Percentiles rank a stretch among this genome's conserved stretches.
Conservation (phyloP, 2,329 filamentous ascomycete species). For the Ophiosphaerella korrae region DNA sequence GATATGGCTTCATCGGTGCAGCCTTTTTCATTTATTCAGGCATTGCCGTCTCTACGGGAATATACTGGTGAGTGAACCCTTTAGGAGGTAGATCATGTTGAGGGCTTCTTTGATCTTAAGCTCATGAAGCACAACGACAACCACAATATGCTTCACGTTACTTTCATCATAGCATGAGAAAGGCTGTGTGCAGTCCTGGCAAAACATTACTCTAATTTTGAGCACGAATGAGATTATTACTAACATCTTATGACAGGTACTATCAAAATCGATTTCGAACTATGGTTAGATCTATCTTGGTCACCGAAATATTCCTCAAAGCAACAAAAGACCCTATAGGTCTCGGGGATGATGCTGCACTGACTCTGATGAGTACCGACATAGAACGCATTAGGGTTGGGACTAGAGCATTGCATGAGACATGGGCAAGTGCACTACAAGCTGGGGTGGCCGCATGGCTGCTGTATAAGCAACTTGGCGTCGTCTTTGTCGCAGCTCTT, state of each 20-base stretch:
- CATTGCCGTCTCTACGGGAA: conserved; percentile 7
- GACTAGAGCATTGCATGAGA: conserved; percentile 24
- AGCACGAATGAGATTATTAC: too few species aligned
- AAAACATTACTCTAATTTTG: too few species aligned
- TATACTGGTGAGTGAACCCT: background rate
- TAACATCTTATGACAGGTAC: conserved; percentile 6
- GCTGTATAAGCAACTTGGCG: conserved; percentile 24
- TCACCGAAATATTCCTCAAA: conserved; percentile 13
- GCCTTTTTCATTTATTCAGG: conserved; percentile 12
- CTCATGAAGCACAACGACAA: too few species aligned
- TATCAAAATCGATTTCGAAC: conserved; percentile 11
- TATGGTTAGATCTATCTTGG: conserved; percentile 12
- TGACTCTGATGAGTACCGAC: conserved; percentile 36
- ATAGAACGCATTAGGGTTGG: conserved; percentile 24
- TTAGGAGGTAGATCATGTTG: too few species aligned
- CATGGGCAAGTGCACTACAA: conserved; percentile 23
- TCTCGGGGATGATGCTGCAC: conserved; percentile 4
- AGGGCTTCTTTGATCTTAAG: too few species aligned
- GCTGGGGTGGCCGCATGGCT: conserved; percentile 18
- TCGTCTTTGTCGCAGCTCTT: conserved; percentile 28
- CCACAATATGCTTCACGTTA: too few species aligned
- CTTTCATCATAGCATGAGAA: too few species aligned
- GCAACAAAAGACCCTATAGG: conserved; percentile 11
- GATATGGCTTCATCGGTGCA: conserved; percentile 22
- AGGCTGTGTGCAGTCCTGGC: too few species aligned